These are phyloP conservation scores for Lojkania enalia DNA, from an alignment of 2,329 filamentous ascomycete genomes.

Conservation along the genomic window DNA sequence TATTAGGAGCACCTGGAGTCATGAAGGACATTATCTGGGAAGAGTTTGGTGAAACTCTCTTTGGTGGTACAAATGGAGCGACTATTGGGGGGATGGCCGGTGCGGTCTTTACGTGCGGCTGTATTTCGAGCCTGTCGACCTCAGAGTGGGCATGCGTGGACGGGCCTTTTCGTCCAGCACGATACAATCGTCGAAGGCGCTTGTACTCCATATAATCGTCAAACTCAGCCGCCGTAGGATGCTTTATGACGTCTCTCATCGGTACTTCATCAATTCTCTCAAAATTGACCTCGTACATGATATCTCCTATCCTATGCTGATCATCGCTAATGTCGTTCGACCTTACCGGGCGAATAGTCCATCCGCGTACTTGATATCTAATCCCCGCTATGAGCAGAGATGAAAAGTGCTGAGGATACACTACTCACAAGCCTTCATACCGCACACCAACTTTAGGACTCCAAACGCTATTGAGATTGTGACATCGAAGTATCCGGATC, in stretches of 20 bases:
- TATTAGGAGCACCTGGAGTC: no score
- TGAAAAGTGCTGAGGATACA: background rate
- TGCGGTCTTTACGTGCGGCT: constrained; percentile 14
- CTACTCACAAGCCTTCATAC: constrained; percentile 54
- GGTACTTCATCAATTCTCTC: constrained; percentile 39
- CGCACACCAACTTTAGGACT: constrained; percentile 51
- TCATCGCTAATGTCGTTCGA: constrained; percentile 16
- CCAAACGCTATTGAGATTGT: constrained; percentile 50
- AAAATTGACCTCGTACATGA: constrained; percentile 47
- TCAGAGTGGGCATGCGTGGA: background rate
- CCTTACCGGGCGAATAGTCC: constrained; percentile 43
- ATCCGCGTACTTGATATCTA: constrained; percentile 42
- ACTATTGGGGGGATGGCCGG: no score
- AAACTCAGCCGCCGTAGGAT: constrained; percentile 49
- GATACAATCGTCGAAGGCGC: constrained; percentile 37
- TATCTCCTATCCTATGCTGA: constrained; percentile 27
- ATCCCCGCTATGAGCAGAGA: background rate
- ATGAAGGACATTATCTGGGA: no score
- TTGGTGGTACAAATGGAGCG: no score
- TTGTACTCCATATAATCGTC: constrained; percentile 56
- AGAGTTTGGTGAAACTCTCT: no score
- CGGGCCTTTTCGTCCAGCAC: constrained; percentile 15
- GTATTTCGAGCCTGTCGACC: background rate
- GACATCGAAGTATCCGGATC: constrained; percentile 50
- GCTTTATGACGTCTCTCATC: constrained; percentile 43